phyloP scores from a whole-genome alignment of 2,329 filamentous ascomycete species.

The Paracoccidioides lutzii region DNA sequence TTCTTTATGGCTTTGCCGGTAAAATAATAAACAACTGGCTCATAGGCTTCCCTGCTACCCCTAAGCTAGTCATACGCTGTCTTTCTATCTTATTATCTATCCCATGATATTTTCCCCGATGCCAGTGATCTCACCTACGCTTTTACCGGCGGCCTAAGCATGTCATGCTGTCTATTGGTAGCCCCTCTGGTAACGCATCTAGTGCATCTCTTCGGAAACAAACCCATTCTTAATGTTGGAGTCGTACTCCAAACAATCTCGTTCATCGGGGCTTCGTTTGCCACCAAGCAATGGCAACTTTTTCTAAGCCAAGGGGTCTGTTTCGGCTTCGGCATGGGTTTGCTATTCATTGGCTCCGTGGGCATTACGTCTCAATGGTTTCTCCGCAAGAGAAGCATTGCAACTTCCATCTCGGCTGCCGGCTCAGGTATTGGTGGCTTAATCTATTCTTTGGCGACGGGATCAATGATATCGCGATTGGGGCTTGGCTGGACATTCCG shows the following conservation, averaged over 20 bases:
- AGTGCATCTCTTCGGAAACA: conserved; percentile 41
- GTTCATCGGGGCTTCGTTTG: conserved; percentile 46
- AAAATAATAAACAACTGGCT: not conserved
- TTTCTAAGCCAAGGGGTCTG: conserved; percentile 49
- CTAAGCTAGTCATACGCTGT: conserved; percentile 37
- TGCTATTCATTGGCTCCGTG: conserved; percentile 46
- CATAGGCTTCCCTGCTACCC: not conserved
- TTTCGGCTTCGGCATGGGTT: conserved; percentile 51
- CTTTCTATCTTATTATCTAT: conserved; percentile 48
- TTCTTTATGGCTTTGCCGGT: not conserved
- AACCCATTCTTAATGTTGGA: conserved; percentile 43
- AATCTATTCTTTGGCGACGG: conserved; percentile 45
- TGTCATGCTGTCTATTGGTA: conserved; percentile 45
- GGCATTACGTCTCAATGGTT: conserved; percentile 52
- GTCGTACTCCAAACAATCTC: conserved; percentile 42
- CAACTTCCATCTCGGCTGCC: conserved; percentile 46
- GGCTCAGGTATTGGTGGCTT: conserved; percentile 49
- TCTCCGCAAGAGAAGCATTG: conserved; percentile 42
- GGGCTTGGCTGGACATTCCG: conserved; percentile 50
- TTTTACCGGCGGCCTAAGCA: conserved; percentile 48
- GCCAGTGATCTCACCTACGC: conserved; percentile 45
- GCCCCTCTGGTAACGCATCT: conserved; percentile 44
- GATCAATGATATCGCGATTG: conserved; percentile 44
- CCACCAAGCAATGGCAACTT: conserved; percentile 45
- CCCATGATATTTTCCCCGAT: conserved; percentile 41